Percentiles rank a stretch among this genome's conserved stretches.
These are phyloP conservation scores for Dalbergia cochinchinensis DNA, from an alignment of 306 rosid species.

Conservation along the genomic window DNA sequence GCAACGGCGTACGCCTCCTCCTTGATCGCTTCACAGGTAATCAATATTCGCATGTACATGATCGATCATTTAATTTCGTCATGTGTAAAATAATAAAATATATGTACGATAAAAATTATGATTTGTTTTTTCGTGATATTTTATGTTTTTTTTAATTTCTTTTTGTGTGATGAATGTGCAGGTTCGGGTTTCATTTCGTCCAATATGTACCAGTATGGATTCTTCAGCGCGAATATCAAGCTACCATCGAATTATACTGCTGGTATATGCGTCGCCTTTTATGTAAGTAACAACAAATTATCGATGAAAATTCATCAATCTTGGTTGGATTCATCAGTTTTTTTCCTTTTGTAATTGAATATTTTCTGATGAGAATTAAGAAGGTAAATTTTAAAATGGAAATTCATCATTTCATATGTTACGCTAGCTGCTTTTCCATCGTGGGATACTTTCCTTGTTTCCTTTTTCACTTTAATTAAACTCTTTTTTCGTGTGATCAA, in stretches of 20 bases:
- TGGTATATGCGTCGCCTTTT: conserved; percentile 88
- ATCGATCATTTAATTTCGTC: no score
- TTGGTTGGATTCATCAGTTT: not conserved
- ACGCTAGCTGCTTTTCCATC: not conserved
- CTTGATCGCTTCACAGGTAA: conserved; percentile 91
- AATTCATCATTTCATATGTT: not conserved
- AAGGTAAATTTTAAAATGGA: not conserved
- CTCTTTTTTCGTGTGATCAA: conserved; percentile 1
- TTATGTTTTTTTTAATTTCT: not conserved
- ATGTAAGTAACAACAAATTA: conserved; percentile 59
- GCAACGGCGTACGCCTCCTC: conserved; percentile 79
- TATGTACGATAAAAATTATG: not conserved
- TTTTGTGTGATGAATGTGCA: conserved; percentile 17
- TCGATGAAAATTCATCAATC: not conserved
- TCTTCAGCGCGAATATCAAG: conserved; percentile 91
- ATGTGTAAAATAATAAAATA: no score
- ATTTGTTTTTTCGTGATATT: not conserved
- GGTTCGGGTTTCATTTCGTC: conserved; percentile 97
- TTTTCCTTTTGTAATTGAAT: not conserved
- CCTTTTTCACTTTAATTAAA: not conserved
- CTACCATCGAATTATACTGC: conserved; percentile 91
- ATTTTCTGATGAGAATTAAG: not conserved
- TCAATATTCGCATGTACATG: not conserved
- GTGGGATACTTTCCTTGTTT: conserved; percentile 35
- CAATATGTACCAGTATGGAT: conserved; percentile 79